These are phyloP conservation scores for Citrullus amarus DNA, from an alignment of 306 rosid genomes.

Conservation along the genomic window DNA sequence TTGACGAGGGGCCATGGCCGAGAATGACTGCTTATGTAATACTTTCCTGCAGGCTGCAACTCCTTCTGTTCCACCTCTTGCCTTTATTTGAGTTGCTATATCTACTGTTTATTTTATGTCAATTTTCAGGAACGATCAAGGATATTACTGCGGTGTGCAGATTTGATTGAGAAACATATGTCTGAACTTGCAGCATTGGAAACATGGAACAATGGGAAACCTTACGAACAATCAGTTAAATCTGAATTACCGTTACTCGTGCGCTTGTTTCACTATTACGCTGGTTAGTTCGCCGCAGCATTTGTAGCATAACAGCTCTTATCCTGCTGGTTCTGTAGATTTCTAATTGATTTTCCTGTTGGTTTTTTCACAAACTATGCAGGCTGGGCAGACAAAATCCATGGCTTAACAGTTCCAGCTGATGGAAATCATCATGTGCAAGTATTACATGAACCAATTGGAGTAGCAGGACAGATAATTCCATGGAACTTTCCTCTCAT, in stretches of 20 bases:
- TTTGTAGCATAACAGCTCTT: neutral
- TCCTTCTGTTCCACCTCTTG: neutral
- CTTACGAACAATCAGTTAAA: slow-evolving; percentile 49
- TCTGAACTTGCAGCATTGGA: slow-evolving; percentile 76
- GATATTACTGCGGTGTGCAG: slow-evolving; percentile 68
- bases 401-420: slow-evolving; percentile 80
- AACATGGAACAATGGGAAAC: slow-evolving; percentile 83
- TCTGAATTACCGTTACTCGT: slow-evolving; percentile 47
- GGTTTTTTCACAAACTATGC: slow-evolving; percentile 3
- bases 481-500: slow-evolving; percentile 96
- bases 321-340: neutral
- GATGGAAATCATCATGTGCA: slow-evolving; percentile 81
- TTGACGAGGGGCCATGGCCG: slow-evolving; percentile 98
- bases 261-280: slow-evolving; percentile 77
- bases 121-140: slow-evolving; percentile 62
- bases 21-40: slow-evolving; percentile 75
- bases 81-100: slow-evolving; percentile 1
- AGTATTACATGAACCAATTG: slow-evolving; percentile 85
- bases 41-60: neutral
- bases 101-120: neutral
- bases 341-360: neutral
- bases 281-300: slow-evolving; percentile 32
- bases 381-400: slow-evolving; percentile 99
- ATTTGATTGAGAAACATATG: slow-evolving; percentile 68
- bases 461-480: slow-evolving; percentile 91